Base-by-base conservation (phyloP, 257 asterid genomes). In the Osmanthus fragrans region DNA sequence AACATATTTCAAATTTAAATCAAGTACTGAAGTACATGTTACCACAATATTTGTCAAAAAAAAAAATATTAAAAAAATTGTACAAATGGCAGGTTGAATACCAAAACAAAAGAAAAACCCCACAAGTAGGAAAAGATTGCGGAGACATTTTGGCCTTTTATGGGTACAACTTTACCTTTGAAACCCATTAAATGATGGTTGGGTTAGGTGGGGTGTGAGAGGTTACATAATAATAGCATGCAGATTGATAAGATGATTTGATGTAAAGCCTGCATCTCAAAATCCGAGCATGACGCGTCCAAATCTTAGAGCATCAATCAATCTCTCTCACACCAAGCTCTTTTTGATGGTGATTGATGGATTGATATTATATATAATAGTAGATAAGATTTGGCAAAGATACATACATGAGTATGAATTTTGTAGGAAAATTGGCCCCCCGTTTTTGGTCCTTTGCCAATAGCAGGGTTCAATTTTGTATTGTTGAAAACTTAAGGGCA, bases 211-310 rank as follows among this genome's bases (percentile, higher is more conserved):
- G 34, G 16, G 58, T 11, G 16, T 64, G 45, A 0, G 12, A 9
- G 21, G 54, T 36, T 21, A 70, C 16, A 40, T 9, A 60, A 25
- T 1, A 58, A 45, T 69, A 30, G 82, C 80, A 81, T 74, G 79
- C 84, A 84, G 83, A 82, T 80, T 83, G 83, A 83, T 71, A 74
- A 71, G 80, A 82, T 87, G 91, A 89, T 89, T 91, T 86, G 92
- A 89, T 86, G 87, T 86, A 86, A 89, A 89, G 88, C 73, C 86
- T 86, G 91, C 70, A 73, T 84, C 85, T 86, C 84, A 85, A 89
- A 90, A 86, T 87, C 79, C 84, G 89, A 84, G 85, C 84, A 81
- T 82, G 92, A 89, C 81, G 88, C 80, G 85, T 85, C 88, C 39
- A 71, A 47, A 80, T 81, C 86, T 73, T 58, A 76, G 77, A 64